Base-by-base conservation (phyloP, 371 early-diverging fungal species). In the Neoconidiobolus thromboides region DNA sequence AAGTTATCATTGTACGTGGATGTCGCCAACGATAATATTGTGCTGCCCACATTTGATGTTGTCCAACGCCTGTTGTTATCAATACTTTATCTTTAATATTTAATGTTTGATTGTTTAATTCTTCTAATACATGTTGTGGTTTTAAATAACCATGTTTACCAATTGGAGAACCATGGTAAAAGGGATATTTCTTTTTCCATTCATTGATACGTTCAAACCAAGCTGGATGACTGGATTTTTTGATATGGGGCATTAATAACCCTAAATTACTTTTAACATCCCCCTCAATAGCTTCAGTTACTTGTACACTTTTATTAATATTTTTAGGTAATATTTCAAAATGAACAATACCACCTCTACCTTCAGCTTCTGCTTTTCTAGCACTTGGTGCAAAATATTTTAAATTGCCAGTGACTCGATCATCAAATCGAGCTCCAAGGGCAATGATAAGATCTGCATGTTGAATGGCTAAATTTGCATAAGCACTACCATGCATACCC, bases 281-380 rank as follows among this genome's bases (percentile, higher is more conserved):
- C 38, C 96, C 94, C 69, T 93, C 93, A 55, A 96, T 83, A 43
- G 93, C 91, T 43, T 83, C 75, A 43, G 88, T 89, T 36, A 85
- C 90, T 61, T 86, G 77, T 46, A 96, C 83, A 47, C 90, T 86
- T 78, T 96, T 96, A 82, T 93, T 93, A 79, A 96, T 94, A 73
- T 96, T 93, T 81, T 96, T 96, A 69, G 93, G 94, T 81, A 91
- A 80, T 68, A 96, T 93, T 70, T 96, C 97, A 76, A 96, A 96
- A 69, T 96, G 97, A 61, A 91, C 79, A 55, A 96, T 93, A 63
- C 97, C 97, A 61, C 97, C 97, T 48, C 85, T 84, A 60, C 84
- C 82, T 64, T 87, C 86, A 36, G 72, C 71, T 42, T 88, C 90
- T 7, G 97, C 97, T 67, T 79, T 73, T 65, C 81, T 78, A 47